Evolutionary conservation across 768 basidiomycete species (phyloP).

Genomic region (Suillus fuscotomentosus): DNA sequence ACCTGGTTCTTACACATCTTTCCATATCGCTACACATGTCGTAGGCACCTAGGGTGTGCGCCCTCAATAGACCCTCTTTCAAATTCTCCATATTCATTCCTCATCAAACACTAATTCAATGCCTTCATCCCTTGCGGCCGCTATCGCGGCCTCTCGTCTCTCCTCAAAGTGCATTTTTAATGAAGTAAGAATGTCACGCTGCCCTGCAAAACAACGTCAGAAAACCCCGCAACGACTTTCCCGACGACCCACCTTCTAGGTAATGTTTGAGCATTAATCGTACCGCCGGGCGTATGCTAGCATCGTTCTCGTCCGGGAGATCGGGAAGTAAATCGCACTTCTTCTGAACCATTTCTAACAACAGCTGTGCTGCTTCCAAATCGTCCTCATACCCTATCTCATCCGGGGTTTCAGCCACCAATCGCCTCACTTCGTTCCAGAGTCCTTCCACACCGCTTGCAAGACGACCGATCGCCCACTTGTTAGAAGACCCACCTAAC

Average conservation of each 20-base stretch:
- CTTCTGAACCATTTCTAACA: constrained; percentile 65
- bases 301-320: constrained; percentile 16
- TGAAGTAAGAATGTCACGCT: constrained; percentile 54
- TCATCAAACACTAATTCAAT: constrained; percentile 53
- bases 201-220: constrained; percentile 39
- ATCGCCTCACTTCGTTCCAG: constrained; percentile 52
- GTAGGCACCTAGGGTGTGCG: neutral
- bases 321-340: constrained; percentile 51
- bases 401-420: constrained; percentile 28
- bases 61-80: neutral
- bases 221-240: neutral
- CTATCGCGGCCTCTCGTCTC: constrained; percentile 48
- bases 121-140: constrained; percentile 49
- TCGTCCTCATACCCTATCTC: constrained; percentile 50
- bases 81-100: neutral
- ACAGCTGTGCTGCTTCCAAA: constrained; percentile 54
- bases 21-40: neutral
- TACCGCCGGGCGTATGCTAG: constrained; percentile 54
- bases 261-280: constrained; percentile 66
- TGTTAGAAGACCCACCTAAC: constrained; percentile 51
- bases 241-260: constrained; percentile 48
- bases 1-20: neutral
- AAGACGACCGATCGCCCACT: constrained; percentile 64
- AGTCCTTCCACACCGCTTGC: constrained; percentile 54
- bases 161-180: constrained; percentile 47